phyloP scores from a whole-genome alignment of 2,329 filamentous ascomycete species.

The Triangularia verruculosa region DNA sequence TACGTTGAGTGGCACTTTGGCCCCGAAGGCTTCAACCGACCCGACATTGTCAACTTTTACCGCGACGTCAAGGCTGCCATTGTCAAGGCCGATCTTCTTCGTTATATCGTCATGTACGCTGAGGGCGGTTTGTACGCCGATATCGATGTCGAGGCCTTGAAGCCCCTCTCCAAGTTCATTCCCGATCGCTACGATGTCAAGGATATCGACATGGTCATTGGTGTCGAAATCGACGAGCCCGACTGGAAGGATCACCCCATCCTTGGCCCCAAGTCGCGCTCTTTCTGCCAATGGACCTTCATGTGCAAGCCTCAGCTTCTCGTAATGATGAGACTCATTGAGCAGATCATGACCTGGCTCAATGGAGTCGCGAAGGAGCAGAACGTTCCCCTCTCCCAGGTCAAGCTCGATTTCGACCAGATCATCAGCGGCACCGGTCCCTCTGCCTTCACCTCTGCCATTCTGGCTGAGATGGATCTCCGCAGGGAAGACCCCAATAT shows the following conservation, averaged over 20 bases:
- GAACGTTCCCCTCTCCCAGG: conserved; percentile 54
- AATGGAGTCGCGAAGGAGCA: conserved; percentile 58
- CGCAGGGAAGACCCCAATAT: conserved; percentile 37
- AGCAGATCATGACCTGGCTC: conserved; percentile 67
- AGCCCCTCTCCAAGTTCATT: conserved; percentile 50
- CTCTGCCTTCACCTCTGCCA: conserved; percentile 64
- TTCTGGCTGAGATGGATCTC: conserved; percentile 61
- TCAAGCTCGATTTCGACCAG: conserved; percentile 68
- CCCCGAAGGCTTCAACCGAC: conserved; percentile 60
- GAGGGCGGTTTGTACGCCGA: conserved; percentile 55
- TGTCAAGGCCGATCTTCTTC: conserved; percentile 63
- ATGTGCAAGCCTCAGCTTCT: conserved; percentile 65
- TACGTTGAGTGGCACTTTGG: conserved; percentile 70
- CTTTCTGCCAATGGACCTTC: conserved; percentile 75
- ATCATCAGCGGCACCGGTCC: conserved; percentile 72
- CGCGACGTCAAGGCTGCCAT: conserved; percentile 59
- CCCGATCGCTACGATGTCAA: conserved; percentile 58
- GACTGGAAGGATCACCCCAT: conserved; percentile 62
- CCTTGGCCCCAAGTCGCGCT: conserved; percentile 64
- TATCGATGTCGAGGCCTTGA: conserved; percentile 43
- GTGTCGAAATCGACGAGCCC: conserved; percentile 69
- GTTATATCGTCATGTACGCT: conserved; percentile 66
- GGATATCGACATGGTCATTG: conserved; percentile 69
- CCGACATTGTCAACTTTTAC: conserved; percentile 63
- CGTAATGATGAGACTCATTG: conserved; percentile 65